Base-by-base conservation (phyloP, 768 basidiomycete genomes). In the Pulveroboletus sp. region DNA sequence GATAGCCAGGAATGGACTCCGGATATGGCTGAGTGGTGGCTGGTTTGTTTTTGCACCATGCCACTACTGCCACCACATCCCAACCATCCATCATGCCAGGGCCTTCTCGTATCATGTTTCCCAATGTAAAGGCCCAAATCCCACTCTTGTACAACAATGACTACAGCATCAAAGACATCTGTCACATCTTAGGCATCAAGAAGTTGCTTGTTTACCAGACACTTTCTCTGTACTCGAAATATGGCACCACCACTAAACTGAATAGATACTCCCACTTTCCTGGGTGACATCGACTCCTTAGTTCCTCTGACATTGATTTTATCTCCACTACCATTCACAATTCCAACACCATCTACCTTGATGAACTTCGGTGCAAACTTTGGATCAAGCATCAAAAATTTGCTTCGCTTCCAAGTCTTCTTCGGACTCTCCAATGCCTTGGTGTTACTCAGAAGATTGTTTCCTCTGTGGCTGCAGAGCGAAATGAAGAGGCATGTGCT, bases 391-490 rank as follows among this genome's bases (percentile, higher is more conserved):
- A 3, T 11, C 5, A 6, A n/a, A 31, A 39, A 10, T 11, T 6
- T 7, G 37, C 22, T 0, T 39, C 43, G 1, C 31, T 54, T 32
- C 14, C 32, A 5, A 55, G 32, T 1, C 2, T 55, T 2, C 4
- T 14, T 5, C 11, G 10, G 6, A 23, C 50, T 8, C 32, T 55
- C 4, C 27, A 41, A 10, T 6, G 17, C 13, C 49, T 50, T 22
- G 31, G 19, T 1, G 2, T 50, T 5, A 54, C 20, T 24, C n/a
- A 9, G 14, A 54, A 54, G 7, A 1, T 13, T 4, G 29, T 52
- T 23, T 54, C 57, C n/a, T n/a, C 19, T 6, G 1, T 1, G 27
- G 51, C 53, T 1, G 22, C 14, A 11, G 53, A 64, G 43, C 16
- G 29, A 23, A 60, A 56, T 41, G 53, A 63, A 6, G 3, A 20